A percentile compares a stretch with the other conserved stretches of the same genome.
phyloP scores from a whole-genome alignment of 108 stramenopile genomes.

The Cylindrotheca fusiformis region DNA sequence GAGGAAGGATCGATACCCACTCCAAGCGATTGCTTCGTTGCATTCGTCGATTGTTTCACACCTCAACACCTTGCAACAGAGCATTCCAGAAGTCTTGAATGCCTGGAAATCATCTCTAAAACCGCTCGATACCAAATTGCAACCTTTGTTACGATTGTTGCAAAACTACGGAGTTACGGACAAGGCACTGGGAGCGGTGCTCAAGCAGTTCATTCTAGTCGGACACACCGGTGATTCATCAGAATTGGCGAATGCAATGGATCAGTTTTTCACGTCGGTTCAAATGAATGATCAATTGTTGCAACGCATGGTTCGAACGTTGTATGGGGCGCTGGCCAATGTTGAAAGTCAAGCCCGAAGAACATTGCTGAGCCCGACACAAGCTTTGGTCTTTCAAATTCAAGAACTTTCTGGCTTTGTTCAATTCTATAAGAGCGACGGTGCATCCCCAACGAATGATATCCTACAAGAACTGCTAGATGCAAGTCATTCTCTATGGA shows the following conservation, averaged over 20 bases:
- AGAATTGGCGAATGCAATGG: constrained; percentile 68
- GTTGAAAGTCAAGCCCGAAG: constrained; percentile 61
- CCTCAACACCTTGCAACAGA: constrained; percentile 35
- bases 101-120: constrained; percentile 68
- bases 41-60: constrained; percentile 59
- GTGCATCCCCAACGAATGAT: background rate
- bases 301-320: constrained; percentile 46
- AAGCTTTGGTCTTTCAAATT: constrained; percentile 55
- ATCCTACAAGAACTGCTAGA: constrained; percentile 30
- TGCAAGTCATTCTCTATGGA: constrained; percentile 33
- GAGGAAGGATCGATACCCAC: constrained; percentile 47
- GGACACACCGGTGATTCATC: constrained; percentile 54
- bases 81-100: constrained; percentile 34
- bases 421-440: constrained; percentile 13
- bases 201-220: constrained; percentile 68
- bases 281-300: constrained; percentile 83
- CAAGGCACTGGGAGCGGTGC: constrained; percentile 20
- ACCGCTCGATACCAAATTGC: constrained; percentile 70
- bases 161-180: constrained; percentile 57
- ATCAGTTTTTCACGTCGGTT: constrained; percentile 79
- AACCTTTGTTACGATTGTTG: constrained; percentile 43
- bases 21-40: constrained; percentile 58
- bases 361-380: constrained; percentile 49
- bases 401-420: constrained; percentile 65
- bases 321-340: constrained; percentile 57